These are phyloP conservation scores for Podila epigama DNA, from an alignment of 192 early-diverging fungal genomes.

Conservation along the genomic window DNA sequence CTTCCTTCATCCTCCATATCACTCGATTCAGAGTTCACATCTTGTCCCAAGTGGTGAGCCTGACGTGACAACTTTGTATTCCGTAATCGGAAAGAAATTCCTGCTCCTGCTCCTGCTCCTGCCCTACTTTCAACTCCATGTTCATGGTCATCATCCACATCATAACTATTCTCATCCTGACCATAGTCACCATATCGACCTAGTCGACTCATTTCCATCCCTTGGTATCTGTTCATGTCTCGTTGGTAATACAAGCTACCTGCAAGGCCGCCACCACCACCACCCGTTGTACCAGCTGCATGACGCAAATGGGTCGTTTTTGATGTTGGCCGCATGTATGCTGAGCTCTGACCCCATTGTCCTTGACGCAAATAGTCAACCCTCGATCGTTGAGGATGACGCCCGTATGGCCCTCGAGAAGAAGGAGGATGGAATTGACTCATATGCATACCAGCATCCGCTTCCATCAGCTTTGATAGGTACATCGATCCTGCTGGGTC, in stretches of 20 bases:
- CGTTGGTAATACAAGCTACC: slow-evolving; percentile 14
- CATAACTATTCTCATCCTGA: slow-evolving; percentile 24
- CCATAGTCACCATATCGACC: slow-evolving; percentile 5
- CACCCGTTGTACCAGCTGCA: too few relatives aligned
- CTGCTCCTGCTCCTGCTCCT: slow-evolving; percentile 15
- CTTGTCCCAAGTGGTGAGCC: not conserved
- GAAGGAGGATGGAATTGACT: not conserved
- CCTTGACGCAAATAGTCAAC: slow-evolving; percentile 5
- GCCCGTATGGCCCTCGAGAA: too few relatives aligned
- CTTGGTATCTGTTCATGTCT: slow-evolving; percentile 13
- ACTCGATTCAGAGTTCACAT: slow-evolving; percentile 11
- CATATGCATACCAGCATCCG: slow-evolving; percentile 29
- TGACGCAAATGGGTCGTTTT: not conserved
- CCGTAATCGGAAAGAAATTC: slow-evolving; percentile 7
- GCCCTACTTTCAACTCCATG: not conserved
- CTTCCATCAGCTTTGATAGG: slow-evolving; percentile 66
- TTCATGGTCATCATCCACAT: slow-evolving; percentile 10
- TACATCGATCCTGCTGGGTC: slow-evolving; percentile 83
- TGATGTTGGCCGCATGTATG: slow-evolving; percentile 10
- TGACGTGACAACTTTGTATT: not conserved
- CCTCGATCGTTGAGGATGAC: slow-evolving; percentile 5
- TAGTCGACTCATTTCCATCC: slow-evolving; percentile 17
- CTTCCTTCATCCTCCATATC: not conserved
- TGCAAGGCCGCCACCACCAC: slow-evolving; percentile 10
- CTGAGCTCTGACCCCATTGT: slow-evolving; percentile 8